phyloP scores from a whole-genome alignment of 495 filamentous ascomycete species.

The Filosporella fistucella region DNA sequence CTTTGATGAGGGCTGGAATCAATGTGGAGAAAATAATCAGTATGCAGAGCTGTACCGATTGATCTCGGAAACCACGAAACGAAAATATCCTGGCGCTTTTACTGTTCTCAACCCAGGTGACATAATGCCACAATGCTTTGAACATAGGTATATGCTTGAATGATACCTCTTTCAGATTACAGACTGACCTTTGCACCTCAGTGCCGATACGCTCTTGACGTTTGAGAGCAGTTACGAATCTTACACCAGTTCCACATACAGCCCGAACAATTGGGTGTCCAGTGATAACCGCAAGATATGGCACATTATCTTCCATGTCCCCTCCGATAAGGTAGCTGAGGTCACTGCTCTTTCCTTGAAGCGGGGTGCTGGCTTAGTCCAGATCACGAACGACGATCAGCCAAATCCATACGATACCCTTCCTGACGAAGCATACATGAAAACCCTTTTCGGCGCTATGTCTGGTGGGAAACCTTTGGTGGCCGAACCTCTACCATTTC shows the following conservation, averaged over 20 bases:
- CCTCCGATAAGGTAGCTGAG: background rate
- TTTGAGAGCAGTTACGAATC: conserved; percentile 1
- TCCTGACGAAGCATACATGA: conserved; percentile 2
- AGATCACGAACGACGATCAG: conserved; percentile 1
- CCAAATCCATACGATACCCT: conserved; percentile 8
- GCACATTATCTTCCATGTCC: conserved; percentile 10
- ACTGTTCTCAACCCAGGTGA: conserved; percentile 4
- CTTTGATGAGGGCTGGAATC: conserved; percentile 8
- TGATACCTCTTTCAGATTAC: no score
- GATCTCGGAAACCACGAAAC: conserved; percentile 4
- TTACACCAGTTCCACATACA: background rate
- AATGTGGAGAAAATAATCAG: background rate
- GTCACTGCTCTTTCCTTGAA: background rate
- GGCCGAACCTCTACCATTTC: background rate
- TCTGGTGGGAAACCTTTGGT: background rate
- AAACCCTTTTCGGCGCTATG: background rate
- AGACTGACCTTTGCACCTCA: no score
- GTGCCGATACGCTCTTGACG: conserved; percentile 1
- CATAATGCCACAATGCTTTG: background rate
- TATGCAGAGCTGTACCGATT: conserved; percentile 1
- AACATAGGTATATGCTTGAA: no score
- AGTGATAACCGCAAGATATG: conserved; percentile 2
- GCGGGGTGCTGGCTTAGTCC: conserved; percentile 3
- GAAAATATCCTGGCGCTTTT: conserved; percentile 2
- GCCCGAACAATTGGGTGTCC: background rate